Conservation (phyloP, 2,329 filamentous ascomycete species). For the Colletotrichum zoysiae region DNA sequence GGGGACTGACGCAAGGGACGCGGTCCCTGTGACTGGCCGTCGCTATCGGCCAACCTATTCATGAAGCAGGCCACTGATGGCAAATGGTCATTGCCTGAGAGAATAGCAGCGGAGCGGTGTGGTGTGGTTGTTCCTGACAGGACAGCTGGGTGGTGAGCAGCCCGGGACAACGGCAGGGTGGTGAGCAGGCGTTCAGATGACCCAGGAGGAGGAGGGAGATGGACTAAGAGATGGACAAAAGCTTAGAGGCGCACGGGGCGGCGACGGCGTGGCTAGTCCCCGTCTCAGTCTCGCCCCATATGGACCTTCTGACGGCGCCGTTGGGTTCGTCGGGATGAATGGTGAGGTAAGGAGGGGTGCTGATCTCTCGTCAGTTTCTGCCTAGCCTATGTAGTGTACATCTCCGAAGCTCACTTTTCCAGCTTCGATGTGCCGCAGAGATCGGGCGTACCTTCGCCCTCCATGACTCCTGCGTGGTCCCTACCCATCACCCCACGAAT, state of each 20-base stretch:
- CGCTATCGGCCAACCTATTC: not conserved
- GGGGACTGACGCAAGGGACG: slow-evolving; percentile 36
- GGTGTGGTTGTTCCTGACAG: not conserved
- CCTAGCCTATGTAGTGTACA: not conserved
- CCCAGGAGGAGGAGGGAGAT: not conserved
- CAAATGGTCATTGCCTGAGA: not conserved
- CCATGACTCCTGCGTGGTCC: not conserved
- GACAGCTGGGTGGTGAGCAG: not conserved
- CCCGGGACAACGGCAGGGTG: not conserved
- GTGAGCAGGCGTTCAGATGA: not conserved
- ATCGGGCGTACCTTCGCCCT: not conserved
- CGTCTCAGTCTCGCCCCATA: not conserved
- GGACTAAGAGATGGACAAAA: not conserved
- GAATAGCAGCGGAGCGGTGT: no score
- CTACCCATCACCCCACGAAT: not conserved
- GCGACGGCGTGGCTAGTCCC: slow-evolving; percentile 33
- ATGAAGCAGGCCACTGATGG: not conserved
- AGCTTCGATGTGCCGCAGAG: not conserved
- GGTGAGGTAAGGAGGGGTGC: slow-evolving; percentile 2
- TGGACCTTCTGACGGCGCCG: slow-evolving; percentile 12
- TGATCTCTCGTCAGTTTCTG: not conserved
- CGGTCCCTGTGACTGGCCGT: slow-evolving; percentile 27
- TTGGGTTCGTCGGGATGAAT: slow-evolving; percentile 30
- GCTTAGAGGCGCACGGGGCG: slow-evolving; percentile 26
- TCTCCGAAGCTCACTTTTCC: no score